Evolutionary conservation across 2,329 filamentous ascomycete species (phyloP).

Genomic region (Pezicula neosporulosa): DNA sequence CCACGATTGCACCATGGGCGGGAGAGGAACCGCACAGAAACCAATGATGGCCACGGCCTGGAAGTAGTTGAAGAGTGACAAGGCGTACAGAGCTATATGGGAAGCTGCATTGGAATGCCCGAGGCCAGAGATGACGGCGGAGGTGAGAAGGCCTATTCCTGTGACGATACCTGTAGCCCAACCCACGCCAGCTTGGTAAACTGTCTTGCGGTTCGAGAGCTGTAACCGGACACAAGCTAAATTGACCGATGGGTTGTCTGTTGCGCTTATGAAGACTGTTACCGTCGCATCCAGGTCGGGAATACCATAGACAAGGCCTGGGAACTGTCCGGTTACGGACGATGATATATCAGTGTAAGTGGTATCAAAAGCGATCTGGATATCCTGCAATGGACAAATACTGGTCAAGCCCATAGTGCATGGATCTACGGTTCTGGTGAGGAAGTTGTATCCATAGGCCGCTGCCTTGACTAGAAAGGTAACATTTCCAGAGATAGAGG

Average conservation of each 20-base stretch:
- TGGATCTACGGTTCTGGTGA: slow-evolving; percentile 68
- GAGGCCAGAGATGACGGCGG: slow-evolving; percentile 83
- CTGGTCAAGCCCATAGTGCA: slow-evolving; percentile 68
- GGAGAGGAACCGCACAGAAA: slow-evolving; percentile 74
- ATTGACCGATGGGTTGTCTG: slow-evolving; percentile 49
- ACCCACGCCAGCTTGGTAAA: slow-evolving; percentile 82
- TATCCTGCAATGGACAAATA: slow-evolving; percentile 87
- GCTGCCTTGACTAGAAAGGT: slow-evolving; percentile 71
- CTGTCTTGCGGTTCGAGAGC: slow-evolving; percentile 88
- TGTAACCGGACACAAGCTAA: slow-evolving; percentile 85
- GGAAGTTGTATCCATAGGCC: slow-evolving; percentile 77
- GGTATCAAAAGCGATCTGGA: slow-evolving; percentile 74
- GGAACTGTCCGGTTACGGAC: slow-evolving; percentile 61
- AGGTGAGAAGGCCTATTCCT: slow-evolving; percentile 76
- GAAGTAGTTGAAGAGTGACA: slow-evolving; percentile 91
- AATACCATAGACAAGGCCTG: slow-evolving; percentile 81
- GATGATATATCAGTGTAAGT: slow-evolving; percentile 54
- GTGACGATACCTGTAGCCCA: slow-evolving; percentile 89
- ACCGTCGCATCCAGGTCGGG: slow-evolving; percentile 89
- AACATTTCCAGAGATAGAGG: slow-evolving; percentile 79
- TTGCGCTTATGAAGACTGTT: slow-evolving; percentile 74
- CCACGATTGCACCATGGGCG: slow-evolving; percentile 87
- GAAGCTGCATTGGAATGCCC: slow-evolving; percentile 93
- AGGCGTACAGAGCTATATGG: slow-evolving; percentile 87
- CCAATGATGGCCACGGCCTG: slow-evolving; percentile 91